Conservation (phyloP, 169 alveolate genomes). For the Plasmodium sp. region DNA sequence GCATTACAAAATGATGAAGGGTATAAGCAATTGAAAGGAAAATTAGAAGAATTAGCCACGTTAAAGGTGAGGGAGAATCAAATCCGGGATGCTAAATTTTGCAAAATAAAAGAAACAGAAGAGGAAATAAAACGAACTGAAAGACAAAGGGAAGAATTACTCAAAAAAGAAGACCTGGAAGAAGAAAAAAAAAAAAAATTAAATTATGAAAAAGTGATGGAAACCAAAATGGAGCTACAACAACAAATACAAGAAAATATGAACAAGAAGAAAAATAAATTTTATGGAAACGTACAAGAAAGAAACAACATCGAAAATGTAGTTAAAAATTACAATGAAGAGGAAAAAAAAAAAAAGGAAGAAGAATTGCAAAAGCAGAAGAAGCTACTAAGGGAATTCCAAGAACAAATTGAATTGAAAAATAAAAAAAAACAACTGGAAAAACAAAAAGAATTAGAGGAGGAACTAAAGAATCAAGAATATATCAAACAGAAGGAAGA, state of each 20-base stretch:
- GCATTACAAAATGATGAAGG: conserved; percentile 67
- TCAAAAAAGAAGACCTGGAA: conserved; percentile 41
- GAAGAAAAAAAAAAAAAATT: conserved; percentile 29
- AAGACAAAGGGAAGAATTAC: conserved; percentile 28
- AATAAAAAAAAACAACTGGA: conserved; percentile 51
- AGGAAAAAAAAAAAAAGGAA: conserved; percentile 68
- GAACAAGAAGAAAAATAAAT: conserved; percentile 47
- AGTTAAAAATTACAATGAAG: conserved; percentile 41
- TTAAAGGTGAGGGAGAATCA: conserved; percentile 62
- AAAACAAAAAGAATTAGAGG: conserved; percentile 55
- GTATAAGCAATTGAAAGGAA: conserved; percentile 48
- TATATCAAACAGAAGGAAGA: conserved; percentile 53
- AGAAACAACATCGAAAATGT: conserved; percentile 38
- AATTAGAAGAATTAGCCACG: conserved; percentile 54
- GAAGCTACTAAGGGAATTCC: conserved; percentile 57
- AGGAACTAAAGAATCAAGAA: conserved; percentile 63
- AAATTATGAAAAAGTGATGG: conserved; percentile 52
- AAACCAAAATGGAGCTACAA: conserved; percentile 66
- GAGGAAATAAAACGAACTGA: conserved; percentile 34
- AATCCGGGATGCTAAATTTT: conserved; percentile 43
- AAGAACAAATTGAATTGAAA: conserved; percentile 71
- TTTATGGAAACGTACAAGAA: conserved; percentile 20
- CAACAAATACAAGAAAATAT: conserved; percentile 48
- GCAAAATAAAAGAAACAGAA: conserved; percentile 7
- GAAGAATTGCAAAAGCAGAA: conserved; percentile 47